These are phyloP conservation scores for Tephrocybe sp. DNA, from an alignment of 768 basidiomycete species.

Conservation along the genomic window DNA sequence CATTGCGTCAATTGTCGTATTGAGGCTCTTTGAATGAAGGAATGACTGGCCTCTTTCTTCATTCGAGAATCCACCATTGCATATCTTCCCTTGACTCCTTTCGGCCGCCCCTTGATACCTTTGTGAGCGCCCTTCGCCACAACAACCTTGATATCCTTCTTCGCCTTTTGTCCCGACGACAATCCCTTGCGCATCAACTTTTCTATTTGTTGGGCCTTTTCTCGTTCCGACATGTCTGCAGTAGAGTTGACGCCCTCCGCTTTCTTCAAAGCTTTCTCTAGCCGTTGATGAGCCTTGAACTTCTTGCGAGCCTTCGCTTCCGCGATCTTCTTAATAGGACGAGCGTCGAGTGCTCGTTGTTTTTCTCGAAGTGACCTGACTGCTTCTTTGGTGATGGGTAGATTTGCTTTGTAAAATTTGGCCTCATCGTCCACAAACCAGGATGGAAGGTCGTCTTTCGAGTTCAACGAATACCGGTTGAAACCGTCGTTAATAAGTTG, in stretches of 20 bases:
- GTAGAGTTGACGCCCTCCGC: constrained; percentile 91
- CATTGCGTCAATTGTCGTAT: too few species aligned
- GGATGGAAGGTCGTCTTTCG: constrained; percentile 87
- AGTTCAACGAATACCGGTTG: constrained; percentile 87
- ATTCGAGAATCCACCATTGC: constrained; percentile 92
- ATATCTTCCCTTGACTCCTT: constrained; percentile 94
- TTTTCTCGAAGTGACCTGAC: constrained; percentile 81
- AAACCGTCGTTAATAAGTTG: constrained; percentile 94
- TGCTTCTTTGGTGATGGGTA: constrained; percentile 98
- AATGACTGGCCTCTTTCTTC: constrained; percentile 78
- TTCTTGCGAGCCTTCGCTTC: constrained; percentile 99
- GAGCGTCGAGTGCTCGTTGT: constrained; percentile 91
- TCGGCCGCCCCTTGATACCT: constrained; percentile 90
- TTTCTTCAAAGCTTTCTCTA: constrained; percentile 94
- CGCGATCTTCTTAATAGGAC: constrained; percentile 98
- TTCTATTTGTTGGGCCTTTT: constrained; percentile 92
- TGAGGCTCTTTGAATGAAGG: not conserved
- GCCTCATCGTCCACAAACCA: constrained; percentile 99
- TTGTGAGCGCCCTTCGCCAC: constrained; percentile 91
- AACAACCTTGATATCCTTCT: constrained; percentile 80
- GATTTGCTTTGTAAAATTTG: constrained; percentile 89
- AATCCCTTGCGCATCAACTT: constrained; percentile 85
- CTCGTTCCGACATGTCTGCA: constrained; percentile 88
- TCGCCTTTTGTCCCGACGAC: constrained; percentile 62
- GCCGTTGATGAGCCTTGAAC: constrained; percentile 75